Conservation (phyloP, 441 rosid species). For the Syzygium syzygioides region DNA sequence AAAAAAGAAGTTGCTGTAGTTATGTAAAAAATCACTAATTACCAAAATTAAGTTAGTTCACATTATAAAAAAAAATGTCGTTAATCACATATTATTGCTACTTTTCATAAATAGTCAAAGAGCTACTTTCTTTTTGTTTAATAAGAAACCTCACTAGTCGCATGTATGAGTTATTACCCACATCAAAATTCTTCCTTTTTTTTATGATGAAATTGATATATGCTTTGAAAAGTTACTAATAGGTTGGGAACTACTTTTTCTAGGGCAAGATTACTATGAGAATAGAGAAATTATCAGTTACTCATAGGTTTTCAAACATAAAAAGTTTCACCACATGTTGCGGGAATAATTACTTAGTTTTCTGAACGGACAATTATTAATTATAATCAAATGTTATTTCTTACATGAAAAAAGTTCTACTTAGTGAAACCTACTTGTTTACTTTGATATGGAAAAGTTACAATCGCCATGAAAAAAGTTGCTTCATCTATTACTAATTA, state of each 20-base stretch:
- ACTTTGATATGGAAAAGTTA: background rate
- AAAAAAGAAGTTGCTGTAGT: background rate
- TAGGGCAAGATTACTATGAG: background rate
- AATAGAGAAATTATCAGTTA: too few species aligned
- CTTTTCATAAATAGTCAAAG: background rate
- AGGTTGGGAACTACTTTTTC: background rate
- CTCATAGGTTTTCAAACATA: background rate
- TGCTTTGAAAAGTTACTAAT: background rate
- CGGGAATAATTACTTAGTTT: background rate
- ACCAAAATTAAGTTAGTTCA: background rate
- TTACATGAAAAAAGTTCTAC: background rate
- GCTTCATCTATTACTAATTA: background rate
- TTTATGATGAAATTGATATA: background rate
- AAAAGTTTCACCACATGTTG: background rate
- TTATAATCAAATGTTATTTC: too few species aligned
- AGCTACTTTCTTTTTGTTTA: background rate
- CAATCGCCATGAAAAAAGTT: background rate
- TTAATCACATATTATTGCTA: background rate
- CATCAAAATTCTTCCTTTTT: background rate
- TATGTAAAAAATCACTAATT: background rate
- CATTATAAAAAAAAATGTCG: background rate
- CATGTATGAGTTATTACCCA: background rate
- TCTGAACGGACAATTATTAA: too few species aligned
- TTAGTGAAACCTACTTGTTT: background rate
- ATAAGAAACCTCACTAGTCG: background rate